Percentiles rank a stretch among this genome's conserved stretches.
These are phyloP conservation scores for Talaromyces sp. DNA, from an alignment of 2,329 filamentous ascomycete genomes.

Conservation along the genomic window DNA sequence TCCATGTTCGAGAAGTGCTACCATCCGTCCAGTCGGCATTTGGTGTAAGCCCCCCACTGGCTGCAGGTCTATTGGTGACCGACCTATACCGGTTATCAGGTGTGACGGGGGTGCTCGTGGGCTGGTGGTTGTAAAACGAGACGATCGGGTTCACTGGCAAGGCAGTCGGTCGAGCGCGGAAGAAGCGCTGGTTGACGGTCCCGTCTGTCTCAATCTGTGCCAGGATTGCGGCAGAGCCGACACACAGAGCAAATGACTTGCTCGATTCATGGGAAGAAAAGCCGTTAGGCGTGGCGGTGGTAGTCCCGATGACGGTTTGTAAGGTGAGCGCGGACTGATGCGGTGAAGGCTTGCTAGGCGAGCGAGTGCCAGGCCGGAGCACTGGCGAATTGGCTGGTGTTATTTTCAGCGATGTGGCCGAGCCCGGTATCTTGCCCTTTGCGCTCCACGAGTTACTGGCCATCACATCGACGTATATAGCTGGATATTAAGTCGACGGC, in stretches of 20 bases:
- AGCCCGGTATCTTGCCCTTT: conserved; percentile 32
- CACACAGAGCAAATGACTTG: conserved; percentile 77
- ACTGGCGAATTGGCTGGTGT: conserved; percentile 76
- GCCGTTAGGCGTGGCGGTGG: conserved; percentile 75
- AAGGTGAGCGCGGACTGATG: conserved; percentile 58
- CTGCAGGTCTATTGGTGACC: conserved; percentile 48
- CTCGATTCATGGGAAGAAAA: conserved; percentile 75
- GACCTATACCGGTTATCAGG: conserved; percentile 55
- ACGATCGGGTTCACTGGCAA: conserved; percentile 62
- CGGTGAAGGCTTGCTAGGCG: conserved; percentile 50
- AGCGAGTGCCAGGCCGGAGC: conserved; percentile 58
- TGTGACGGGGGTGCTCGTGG: conserved; percentile 51
- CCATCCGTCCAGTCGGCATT: conserved; percentile 55
- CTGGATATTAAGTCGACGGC: conserved; percentile 11
- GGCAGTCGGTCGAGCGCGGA: conserved; percentile 70
- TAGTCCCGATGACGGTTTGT: conserved; percentile 85
- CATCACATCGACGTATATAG: conserved; percentile 28
- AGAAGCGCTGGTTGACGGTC: conserved; percentile 74
- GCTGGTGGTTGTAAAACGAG: conserved; percentile 50
- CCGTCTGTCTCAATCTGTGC: conserved; percentile 68
- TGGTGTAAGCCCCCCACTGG: conserved; percentile 44
- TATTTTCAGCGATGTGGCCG: conserved; percentile 51
- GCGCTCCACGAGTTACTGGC: conserved; percentile 29
- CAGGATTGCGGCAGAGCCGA: conserved; percentile 88
- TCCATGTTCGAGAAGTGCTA: conserved; percentile 67